Percentiles rank a stretch among this genome's conserved stretches.
Evolutionary conservation across 2,329 filamentous ascomycete genomes (phyloP).

Genomic region (Ophiocordyceps camponoti-leonardi): DNA sequence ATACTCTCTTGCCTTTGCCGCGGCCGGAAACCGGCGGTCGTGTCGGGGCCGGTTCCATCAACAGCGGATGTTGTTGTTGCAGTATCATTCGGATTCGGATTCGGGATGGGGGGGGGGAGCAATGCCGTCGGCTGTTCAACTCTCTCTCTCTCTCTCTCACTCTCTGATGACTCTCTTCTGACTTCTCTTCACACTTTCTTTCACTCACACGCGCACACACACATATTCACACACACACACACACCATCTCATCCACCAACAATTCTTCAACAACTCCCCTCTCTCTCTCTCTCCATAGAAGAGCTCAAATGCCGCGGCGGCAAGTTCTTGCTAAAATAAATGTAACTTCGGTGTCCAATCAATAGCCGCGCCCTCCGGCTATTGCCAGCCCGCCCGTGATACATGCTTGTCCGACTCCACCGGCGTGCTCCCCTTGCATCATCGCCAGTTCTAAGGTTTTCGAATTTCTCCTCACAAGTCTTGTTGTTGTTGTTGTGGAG

Average conservation of each 20-base stretch:
- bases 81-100: no score
- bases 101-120: neutral
- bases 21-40: constrained; percentile 5
- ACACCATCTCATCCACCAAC: neutral
- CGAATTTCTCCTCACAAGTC: neutral
- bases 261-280: no score
- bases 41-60: constrained; percentile 4
- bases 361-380: neutral
- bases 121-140: neutral
- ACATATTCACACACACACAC: no score
- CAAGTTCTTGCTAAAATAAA: neutral
- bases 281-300: neutral
- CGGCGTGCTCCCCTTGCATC: neutral
- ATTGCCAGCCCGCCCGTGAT: neutral
- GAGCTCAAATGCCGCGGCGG: neutral
- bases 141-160: no score
- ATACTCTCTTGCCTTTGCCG: constrained; percentile 12
- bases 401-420: neutral
- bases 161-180: no score
- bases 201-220: no score
- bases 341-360: neutral
- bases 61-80: neutral
- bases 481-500: neutral
- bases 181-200: no score
- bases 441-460: constrained; percentile 1